phyloP scores from a whole-genome alignment of 1,284 basidiomycete genomes.

The Ganoderma boninense region DNA sequence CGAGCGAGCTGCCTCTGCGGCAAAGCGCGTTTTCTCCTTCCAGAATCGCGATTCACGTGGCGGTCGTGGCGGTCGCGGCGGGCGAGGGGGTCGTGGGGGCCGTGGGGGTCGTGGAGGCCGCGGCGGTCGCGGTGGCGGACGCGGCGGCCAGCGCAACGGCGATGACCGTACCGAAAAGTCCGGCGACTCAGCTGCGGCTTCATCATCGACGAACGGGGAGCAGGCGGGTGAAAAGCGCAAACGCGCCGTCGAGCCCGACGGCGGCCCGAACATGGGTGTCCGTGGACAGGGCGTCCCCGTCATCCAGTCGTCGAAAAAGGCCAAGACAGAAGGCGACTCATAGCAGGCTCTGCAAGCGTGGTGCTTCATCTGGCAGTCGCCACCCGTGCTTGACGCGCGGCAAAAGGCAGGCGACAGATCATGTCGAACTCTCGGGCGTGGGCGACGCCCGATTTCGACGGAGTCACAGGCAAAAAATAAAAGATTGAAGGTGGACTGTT shows the following conservation, averaged over 20 bases:
- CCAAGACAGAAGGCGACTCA: slow-evolving; percentile 55
- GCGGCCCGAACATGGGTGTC: slow-evolving; percentile 69
- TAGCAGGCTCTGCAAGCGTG: not conserved
- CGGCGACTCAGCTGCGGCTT: slow-evolving; percentile 35
- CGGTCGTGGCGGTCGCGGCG: slow-evolving; percentile 50
- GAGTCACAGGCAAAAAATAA: slow-evolving; percentile 7
- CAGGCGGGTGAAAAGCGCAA: slow-evolving; percentile 75
- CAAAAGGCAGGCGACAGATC: not conserved
- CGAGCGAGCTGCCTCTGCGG: slow-evolving; percentile 74
- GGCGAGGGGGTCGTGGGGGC: slow-evolving; percentile 48
- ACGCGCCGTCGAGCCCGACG: slow-evolving; percentile 77
- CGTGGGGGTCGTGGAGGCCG: slow-evolving; percentile 55
- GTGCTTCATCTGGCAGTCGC: not conserved
- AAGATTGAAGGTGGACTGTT: slow-evolving; percentile 8
- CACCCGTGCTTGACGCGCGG: not conserved
- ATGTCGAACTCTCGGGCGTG: not conserved
- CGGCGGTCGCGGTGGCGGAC: slow-evolving; percentile 44
- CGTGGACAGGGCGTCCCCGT: slow-evolving; percentile 68
- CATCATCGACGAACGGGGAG: slow-evolving; percentile 40
- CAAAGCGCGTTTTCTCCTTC: slow-evolving; percentile 50
- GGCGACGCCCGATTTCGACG: not conserved
- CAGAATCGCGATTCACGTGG: slow-evolving; percentile 42
- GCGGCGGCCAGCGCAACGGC: slow-evolving; percentile 44
- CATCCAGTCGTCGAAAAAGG: slow-evolving; percentile 65
- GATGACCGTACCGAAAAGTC: slow-evolving; percentile 37